phyloP scores from a whole-genome alignment of 2,329 filamentous ascomycete genomes.

The Xylariales sp. region DNA sequence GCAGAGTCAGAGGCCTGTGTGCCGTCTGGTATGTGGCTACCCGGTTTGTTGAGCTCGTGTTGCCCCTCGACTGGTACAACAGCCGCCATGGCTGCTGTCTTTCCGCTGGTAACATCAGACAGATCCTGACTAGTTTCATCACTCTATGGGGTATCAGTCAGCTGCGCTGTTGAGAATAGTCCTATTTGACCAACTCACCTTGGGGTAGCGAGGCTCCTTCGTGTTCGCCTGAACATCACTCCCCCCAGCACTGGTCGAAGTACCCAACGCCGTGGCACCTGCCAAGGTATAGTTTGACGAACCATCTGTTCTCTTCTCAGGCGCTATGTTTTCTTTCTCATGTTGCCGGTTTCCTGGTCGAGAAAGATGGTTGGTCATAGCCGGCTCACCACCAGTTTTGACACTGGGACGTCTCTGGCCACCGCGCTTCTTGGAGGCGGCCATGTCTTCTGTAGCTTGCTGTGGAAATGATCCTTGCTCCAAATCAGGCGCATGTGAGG shows the following conservation, averaged over 20 bases:
- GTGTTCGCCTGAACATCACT: slow-evolving; percentile 13
- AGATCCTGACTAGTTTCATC: too few species aligned
- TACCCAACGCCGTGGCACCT: too few species aligned
- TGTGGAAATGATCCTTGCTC: neutral
- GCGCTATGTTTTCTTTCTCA: slow-evolving; percentile 9
- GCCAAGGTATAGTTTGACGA: too few species aligned
- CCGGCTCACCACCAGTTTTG: slow-evolving; percentile 11
- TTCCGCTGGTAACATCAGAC: too few species aligned
- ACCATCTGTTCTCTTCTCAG: slow-evolving; percentile 4
- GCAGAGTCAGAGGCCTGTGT: slow-evolving; percentile 11
- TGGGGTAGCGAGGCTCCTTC: slow-evolving; percentile 13
- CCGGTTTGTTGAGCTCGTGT: slow-evolving; percentile 20
- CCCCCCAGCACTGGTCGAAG: slow-evolving; percentile 20
- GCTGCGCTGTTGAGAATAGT: too few species aligned
- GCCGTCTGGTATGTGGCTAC: slow-evolving; percentile 21
- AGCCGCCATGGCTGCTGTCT: slow-evolving; percentile 11
- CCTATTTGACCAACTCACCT: slow-evolving; percentile 10
- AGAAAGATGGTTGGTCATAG: neutral
- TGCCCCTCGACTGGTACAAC: slow-evolving; percentile 14
- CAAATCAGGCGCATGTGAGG: slow-evolving; percentile 6
- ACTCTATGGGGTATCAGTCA: too few species aligned
- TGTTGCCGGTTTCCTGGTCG: slow-evolving; percentile 2
- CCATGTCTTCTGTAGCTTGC: slow-evolving; percentile 12
- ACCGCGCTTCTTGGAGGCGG: slow-evolving; percentile 21
- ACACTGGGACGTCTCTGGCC: slow-evolving; percentile 21